Base-by-base conservation (phyloP, 176 grass and related monocot genomes). In the Calamus simplicifolius region DNA sequence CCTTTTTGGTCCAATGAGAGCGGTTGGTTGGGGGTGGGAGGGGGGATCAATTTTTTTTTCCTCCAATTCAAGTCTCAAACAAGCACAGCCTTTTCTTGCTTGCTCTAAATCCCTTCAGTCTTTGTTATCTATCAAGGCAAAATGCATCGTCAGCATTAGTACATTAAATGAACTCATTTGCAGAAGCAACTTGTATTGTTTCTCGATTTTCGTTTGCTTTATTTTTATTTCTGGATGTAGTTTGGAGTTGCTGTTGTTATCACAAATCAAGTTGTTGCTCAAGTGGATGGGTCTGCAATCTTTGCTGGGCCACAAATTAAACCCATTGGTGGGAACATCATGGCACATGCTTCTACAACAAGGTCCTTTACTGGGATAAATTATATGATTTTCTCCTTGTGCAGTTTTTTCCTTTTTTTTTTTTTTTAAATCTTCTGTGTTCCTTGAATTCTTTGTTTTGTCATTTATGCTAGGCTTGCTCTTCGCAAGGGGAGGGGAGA, bases 191-290 rank as follows among this genome's bases (percentile, higher is more conserved):
- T 43, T 43, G 12, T 12, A 12, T 19, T 26, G 16, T 4, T 23
- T 48, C 18, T 30, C 15, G 23, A 30, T 63, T 6, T 43, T 74
- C 51, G 0, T 6, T 58, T 48, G 63, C 28, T 57, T 56, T 64
- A 35, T 5, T 35, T 78, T 62, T 4, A 16, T 54, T 67, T 30
- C 51, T 67, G 49, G 25, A 17, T 67, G 27, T 72, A 98, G 93
- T 98, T 92, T 83, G 93, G 93, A 67, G 81, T 98, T 5, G 87
- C 81, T 62, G 93, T 98, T 29, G 93, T 98, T 67, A 98, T 98
- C 55, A 98, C 84, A 5, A 98, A 98, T 92, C 81, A 92, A 85
- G 93, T 98, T 18, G 87, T 92, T 50, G 87, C 93, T 18, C 87
- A 98, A 88, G 93, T 92, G 69, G 93, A 98, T 83, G 93, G 93